Percentiles rank a stretch among this genome's conserved stretches.
Conservation (phyloP, 2,329 filamentous ascomycete genomes). For the Davidsoniella virescens region DNA sequence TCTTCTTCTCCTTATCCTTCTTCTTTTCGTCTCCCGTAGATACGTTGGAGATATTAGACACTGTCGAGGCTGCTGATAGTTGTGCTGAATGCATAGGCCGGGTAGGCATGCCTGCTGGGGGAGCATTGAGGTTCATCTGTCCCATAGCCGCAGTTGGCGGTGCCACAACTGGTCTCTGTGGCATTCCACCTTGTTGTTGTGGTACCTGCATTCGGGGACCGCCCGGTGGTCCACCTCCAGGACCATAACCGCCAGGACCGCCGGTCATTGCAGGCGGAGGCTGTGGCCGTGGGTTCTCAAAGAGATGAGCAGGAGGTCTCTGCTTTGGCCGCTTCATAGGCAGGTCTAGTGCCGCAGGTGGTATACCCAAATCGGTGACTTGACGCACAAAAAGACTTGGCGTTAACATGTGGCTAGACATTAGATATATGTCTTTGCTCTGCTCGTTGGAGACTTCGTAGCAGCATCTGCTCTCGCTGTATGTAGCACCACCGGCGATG, state of each 20-base stretch:
- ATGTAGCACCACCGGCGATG: slow-evolving; percentile 88
- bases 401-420: slow-evolving; percentile 83
- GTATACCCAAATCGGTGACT: slow-evolving; percentile 59
- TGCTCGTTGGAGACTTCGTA: slow-evolving; percentile 66
- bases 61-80: slow-evolving; percentile 10
- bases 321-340: slow-evolving; percentile 65
- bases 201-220: slow-evolving; percentile 1
- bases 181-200: neutral
- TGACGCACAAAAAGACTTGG: slow-evolving; percentile 72
- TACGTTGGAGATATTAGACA: slow-evolving; percentile 8
- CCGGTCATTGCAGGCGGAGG: slow-evolving; percentile 4
- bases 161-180: slow-evolving; percentile 1
- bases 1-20: slow-evolving; percentile 13
- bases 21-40: slow-evolving; percentile 7
- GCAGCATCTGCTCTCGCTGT: slow-evolving; percentile 74
- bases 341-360: slow-evolving; percentile 61
- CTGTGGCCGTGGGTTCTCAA: slow-evolving; percentile 39
- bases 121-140: slow-evolving; percentile 10
- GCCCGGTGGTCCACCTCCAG: neutral
- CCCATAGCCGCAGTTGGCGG: slow-evolving; percentile 10
- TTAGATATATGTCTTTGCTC: slow-evolving; percentile 70
- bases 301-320: slow-evolving; percentile 73
- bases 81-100: slow-evolving; percentile 11
- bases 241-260: slow-evolving; percentile 1
- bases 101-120: neutral